phyloP scores from a whole-genome alignment of 139 green algal genomes.

The Chlamydomonas sp. region DNA sequence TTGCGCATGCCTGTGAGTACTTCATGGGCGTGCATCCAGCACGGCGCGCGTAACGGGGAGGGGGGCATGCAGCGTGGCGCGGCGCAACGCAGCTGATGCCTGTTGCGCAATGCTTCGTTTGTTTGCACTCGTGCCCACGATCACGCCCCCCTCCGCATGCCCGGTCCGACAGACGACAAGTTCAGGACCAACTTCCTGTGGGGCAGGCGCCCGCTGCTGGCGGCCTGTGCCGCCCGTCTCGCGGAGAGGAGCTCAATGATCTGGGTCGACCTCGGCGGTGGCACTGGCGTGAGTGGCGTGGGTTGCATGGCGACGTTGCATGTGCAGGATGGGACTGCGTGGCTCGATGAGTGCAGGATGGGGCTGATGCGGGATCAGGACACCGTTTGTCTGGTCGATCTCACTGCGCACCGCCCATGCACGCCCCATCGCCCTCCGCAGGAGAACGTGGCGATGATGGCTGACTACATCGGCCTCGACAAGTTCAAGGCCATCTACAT shows the following conservation, averaged over 20 bases:
- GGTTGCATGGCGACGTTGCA: background rate
- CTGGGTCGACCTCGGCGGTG: conserved; percentile 90
- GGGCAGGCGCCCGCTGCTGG: conserved; percentile 85
- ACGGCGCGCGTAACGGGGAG: too few relatives aligned
- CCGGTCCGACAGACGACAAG: conserved; percentile 95
- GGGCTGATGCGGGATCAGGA: too few relatives aligned
- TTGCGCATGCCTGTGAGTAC: background rate
- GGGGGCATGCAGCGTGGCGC: background rate
- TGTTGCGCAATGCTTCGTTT: background rate
- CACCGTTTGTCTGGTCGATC: background rate
- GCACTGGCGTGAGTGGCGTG: conserved; percentile 56
- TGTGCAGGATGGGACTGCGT: background rate
- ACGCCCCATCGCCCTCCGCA: conserved; percentile 24
- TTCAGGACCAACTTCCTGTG: conserved; percentile 92
- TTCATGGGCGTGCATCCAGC: background rate
- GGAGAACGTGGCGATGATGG: conserved; percentile 95
- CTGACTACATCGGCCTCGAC: conserved; percentile 77
- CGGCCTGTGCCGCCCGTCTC: conserved; percentile 76
- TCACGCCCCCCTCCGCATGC: too few relatives aligned
- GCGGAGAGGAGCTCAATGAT: conserved; percentile 59
- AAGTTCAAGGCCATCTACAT: conserved; percentile 93
- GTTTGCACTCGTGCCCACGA: background rate
- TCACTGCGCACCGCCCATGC: background rate
- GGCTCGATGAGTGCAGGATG: too few relatives aligned
- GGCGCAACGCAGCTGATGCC: background rate